phyloP scores from a whole-genome alignment of 1,139 yeast genomes.

The Zygoascus sp. region DNA sequence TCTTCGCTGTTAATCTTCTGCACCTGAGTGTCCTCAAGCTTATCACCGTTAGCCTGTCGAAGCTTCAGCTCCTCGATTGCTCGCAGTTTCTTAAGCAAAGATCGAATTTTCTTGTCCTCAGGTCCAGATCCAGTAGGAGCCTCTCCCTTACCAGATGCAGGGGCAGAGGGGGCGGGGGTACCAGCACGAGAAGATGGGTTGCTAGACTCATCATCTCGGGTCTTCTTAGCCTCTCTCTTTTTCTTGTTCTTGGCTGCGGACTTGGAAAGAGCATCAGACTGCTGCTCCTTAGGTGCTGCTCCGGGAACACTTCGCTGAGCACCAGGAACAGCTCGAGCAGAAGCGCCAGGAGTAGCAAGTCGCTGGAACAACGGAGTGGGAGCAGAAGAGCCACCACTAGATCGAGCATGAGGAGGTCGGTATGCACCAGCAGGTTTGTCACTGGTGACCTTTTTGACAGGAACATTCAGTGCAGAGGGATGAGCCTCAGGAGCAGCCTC shows the following conservation, averaged over 20 bases:
- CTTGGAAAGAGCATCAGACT: constrained; percentile 44
- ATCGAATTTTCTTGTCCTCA: constrained; percentile 89
- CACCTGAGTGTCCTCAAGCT: constrained; percentile 87
- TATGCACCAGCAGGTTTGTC: constrained; percentile 78
- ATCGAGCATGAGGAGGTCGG: constrained; percentile 91
- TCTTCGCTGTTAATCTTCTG: constrained; percentile 84
- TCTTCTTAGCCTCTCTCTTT: constrained; percentile 68
- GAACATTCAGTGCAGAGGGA: constrained; percentile 40
- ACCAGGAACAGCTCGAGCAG: constrained; percentile 25
- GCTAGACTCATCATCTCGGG: constrained; percentile 33
- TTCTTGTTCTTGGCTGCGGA: constrained; percentile 71
- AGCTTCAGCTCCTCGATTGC: constrained; percentile 87
- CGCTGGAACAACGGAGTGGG: constrained; percentile 34
- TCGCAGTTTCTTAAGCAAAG: constrained; percentile 83
- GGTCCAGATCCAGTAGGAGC: constrained; percentile 34
- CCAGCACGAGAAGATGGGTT: constrained; percentile 25
- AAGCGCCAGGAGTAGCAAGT: constrained; percentile 23
- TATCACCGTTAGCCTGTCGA: constrained; percentile 79
- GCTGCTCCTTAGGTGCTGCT: constrained; percentile 38
- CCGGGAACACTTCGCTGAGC: constrained; percentile 41
- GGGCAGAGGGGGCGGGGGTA: constrained; percentile 16
- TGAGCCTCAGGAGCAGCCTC: constrained; percentile 66
- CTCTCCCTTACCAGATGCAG: constrained; percentile 28
- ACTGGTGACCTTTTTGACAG: constrained; percentile 29
- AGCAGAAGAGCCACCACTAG: constrained; percentile 29